A percentile compares a stretch with the other conserved stretches of the same genome.
These are phyloP conservation scores for Coemansia sp. DNA, from an alignment of 192 early-diverging fungal genomes.

Conservation along the genomic window DNA sequence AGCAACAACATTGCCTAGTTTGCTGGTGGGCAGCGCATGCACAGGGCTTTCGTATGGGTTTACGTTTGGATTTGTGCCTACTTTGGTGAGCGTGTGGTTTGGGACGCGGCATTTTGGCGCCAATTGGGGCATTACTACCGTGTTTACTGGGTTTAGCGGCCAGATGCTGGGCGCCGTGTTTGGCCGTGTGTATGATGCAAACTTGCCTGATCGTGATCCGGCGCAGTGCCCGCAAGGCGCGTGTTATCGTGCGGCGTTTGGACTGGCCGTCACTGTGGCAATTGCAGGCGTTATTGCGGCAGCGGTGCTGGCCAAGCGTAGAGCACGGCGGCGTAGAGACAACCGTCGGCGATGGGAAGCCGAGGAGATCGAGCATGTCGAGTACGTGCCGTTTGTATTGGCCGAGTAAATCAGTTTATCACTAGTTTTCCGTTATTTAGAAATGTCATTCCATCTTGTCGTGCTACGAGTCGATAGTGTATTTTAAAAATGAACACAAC, in stretches of 20 bases:
- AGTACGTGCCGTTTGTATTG: constrained; percentile 47
- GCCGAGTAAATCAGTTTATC: constrained; percentile 27
- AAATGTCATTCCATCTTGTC: neutral
- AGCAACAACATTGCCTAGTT: constrained; percentile 18
- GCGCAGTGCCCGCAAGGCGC: constrained; percentile 37
- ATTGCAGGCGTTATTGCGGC: constrained; percentile 26
- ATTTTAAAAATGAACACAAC: too few relatives aligned
- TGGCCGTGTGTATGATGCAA: constrained; percentile 60
- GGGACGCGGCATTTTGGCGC: constrained; percentile 53
- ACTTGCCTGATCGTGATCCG: constrained; percentile 51
- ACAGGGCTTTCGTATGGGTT: constrained; percentile 54
- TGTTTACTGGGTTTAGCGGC: constrained; percentile 61
- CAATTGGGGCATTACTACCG: constrained; percentile 58
- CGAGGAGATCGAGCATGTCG: constrained; percentile 38
- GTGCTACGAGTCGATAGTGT: too few relatives aligned
- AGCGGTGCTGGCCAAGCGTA: constrained; percentile 26
- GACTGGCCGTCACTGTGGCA: constrained; percentile 20
- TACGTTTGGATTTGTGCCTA: constrained; percentile 52
- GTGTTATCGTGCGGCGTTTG: constrained; percentile 50
- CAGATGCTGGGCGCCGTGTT: constrained; percentile 62
- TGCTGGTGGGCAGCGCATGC: constrained; percentile 42
- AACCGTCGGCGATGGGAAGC: constrained; percentile 52
- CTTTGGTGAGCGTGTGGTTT: constrained; percentile 56
- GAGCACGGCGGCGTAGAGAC: constrained; percentile 31
- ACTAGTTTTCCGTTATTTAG: neutral